A percentile compares a stretch with the other conserved stretches of the same genome.
phyloP scores from a whole-genome alignment of 331 rosid genomes.

The Stylosanthes scabra region DNA sequence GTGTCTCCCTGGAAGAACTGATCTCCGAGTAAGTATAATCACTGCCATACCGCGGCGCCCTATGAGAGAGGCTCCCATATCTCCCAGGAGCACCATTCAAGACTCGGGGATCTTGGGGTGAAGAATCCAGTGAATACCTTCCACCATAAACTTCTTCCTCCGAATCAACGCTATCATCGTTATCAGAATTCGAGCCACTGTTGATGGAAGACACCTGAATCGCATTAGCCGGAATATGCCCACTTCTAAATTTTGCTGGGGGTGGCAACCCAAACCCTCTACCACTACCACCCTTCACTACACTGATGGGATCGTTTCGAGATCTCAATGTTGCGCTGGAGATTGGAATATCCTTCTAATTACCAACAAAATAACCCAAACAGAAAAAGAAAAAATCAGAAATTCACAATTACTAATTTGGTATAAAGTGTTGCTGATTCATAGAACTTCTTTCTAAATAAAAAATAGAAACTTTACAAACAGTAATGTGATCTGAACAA shows the following conservation, averaged over 20 bases:
- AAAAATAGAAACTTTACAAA: conserved; percentile 2
- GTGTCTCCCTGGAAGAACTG: conserved; percentile 89
- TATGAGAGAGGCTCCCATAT: conserved; percentile 52
- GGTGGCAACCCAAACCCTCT: conserved; percentile 89
- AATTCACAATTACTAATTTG: conserved; percentile 6
- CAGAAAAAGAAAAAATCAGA: conserved; percentile 2
- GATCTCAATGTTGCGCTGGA: conserved; percentile 57
- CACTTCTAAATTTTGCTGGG: conserved; percentile 88
- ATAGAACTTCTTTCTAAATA: conserved; percentile 57
- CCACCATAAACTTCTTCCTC: conserved; percentile 80
- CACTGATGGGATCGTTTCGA: conserved; percentile 64
- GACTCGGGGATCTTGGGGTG: conserved; percentile 68
- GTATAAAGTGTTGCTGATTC: conserved; percentile 49
- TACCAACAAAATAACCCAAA: conserved; percentile 9
- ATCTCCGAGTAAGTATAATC: conserved; percentile 83
- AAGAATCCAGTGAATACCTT: conserved; percentile 83
- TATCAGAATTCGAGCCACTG: conserved; percentile 74
- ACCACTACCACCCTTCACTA: conserved; percentile 53
- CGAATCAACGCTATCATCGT: conserved; percentile 64
- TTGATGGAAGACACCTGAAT: conserved; percentile 44
- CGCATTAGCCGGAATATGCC: conserved; percentile 77
- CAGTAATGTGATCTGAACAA: conserved; percentile 39
- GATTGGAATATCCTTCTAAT: conserved; percentile 62
- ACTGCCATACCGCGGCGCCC: conserved; percentile 54
- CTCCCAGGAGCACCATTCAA: conserved; percentile 51